Evolutionary conservation across 1,284 basidiomycete genomes (phyloP).

Genomic region (Cutaneotrichosporon cyanovorans): DNA sequence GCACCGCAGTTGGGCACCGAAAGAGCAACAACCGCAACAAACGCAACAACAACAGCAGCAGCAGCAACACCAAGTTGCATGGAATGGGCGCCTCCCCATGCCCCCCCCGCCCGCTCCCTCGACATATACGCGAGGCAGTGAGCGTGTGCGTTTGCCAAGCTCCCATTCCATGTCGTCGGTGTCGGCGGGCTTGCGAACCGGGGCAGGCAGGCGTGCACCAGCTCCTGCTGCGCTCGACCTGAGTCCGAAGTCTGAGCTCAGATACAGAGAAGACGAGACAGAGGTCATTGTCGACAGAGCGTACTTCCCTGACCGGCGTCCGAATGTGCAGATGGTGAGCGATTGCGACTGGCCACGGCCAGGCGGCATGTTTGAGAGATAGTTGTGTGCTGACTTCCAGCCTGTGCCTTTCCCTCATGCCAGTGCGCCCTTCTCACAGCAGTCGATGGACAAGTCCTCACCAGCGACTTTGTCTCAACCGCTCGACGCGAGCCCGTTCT

Average conservation of each 20-base stretch:
- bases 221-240: conserved; percentile 9
- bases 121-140: not conserved
- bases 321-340: conserved; percentile 9
- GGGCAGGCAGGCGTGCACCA: conserved; percentile 4
- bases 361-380: too few relatives aligned
- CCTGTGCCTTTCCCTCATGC: conserved; percentile 4
- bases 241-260: not conserved
- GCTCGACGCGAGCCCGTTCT: conserved; percentile 12
- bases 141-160: conserved; percentile 14
- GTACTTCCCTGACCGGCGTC: conserved; percentile 1
- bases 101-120: not conserved
- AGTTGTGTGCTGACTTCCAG: not conserved
- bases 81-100: not conserved
- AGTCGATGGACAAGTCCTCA: too few relatives aligned
- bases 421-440: not conserved
- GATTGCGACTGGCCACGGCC: not conserved
- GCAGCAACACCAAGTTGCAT: not conserved
- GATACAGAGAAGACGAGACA: not conserved
- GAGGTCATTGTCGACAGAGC: not conserved
- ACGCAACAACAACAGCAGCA: too few relatives aligned
- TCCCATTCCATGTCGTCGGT: conserved; percentile 22
- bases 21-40: too few relatives aligned
- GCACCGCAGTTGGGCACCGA: too few relatives aligned
- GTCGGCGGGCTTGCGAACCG: conserved; percentile 1
- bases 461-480: too few relatives aligned